Base-by-base conservation (phyloP, 208 protist species). In the Leishmania gerbilli region DNA sequence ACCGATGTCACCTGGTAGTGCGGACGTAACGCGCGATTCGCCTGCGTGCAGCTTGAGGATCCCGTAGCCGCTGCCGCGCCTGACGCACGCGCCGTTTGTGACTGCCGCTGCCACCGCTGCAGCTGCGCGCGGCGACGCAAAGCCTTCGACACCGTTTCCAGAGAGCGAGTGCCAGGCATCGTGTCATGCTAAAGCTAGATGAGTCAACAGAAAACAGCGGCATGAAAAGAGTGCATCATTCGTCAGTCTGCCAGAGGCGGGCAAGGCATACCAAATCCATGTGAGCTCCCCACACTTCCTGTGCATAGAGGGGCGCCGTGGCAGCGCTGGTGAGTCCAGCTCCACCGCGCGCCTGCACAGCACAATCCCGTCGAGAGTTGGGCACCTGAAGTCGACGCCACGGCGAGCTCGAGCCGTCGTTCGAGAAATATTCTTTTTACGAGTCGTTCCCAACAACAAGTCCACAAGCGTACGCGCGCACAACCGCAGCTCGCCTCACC, bases 111-210 rank as follows among this genome's bases (percentile, higher is more conserved):
- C 75, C 79, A 80, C 42, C 79, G 83, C 31, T 81, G 74, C 67
- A 87, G 62, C 62, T 92, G 89, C 2, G 85, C 80, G 45, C 84
- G 78, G 45, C 89, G 85, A 19, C 89, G 85, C 74, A 92, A 83
- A 34, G 83, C 81, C 55, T 84, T 84, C 37, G 74, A 74, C 1
- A 91, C 65, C 49, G 83, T 74, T n/a, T 92, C 89, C 5, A 82
- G 47, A 0, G n/a, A 47, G 27, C 40, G 67, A 6, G n/a, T 17
- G 0, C 76, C 62, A 5, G 79, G 47, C 83, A 87, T 84, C 21
- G 19, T 31, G 47, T 31, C 21, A 31, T 19, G 11, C 69, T 47
- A 42, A 24, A 27, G 15, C n/a, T 62, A 5, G n/a, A 31, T 8
- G 3, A 11, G 17, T 37, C 7, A 67, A 56, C n/a, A 40, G 24